These are phyloP conservation scores for Exophiala dermatitidis DNA, from an alignment of 2,329 filamentous ascomycete genomes.

Conservation along the genomic window DNA sequence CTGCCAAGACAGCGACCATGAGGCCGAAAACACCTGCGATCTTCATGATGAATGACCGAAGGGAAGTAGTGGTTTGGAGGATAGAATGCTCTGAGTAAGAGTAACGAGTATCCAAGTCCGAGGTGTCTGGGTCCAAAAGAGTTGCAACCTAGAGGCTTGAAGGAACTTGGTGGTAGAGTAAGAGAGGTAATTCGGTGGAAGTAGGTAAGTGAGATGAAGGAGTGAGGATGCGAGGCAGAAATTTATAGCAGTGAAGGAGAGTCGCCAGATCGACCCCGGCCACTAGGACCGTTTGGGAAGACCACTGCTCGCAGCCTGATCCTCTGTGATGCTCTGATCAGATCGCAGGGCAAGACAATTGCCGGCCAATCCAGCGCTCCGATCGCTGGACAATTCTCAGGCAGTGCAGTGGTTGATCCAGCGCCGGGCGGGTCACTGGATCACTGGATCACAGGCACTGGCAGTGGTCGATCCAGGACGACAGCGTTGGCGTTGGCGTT, in stretches of 20 bases:
- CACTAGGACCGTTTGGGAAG: not conserved
- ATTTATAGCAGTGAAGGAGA: slow-evolving; percentile 14
- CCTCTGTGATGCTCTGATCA: not conserved
- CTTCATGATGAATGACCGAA: slow-evolving; percentile 25
- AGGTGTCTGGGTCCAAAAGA: slow-evolving; percentile 23
- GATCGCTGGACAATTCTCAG: not conserved
- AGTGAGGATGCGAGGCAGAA: slow-evolving; percentile 7
- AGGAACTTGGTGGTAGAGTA: slow-evolving; percentile 12
- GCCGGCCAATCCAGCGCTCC: not conserved
- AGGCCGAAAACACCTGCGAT: slow-evolving; percentile 10
- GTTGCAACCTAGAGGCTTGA: slow-evolving; percentile 11
- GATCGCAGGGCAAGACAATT: not conserved
- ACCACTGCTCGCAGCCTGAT: not conserved
- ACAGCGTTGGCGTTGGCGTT: too few species aligned
- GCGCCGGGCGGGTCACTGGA: not conserved
- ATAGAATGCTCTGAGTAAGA: slow-evolving; percentile 22
- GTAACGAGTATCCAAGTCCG: slow-evolving; percentile 24
- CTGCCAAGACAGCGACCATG: slow-evolving; percentile 6
- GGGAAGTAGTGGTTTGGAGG: slow-evolving; percentile 3
- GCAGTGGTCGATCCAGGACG: not conserved
- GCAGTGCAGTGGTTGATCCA: not conserved
- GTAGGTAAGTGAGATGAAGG: slow-evolving; percentile 12
- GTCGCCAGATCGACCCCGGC: slow-evolving; percentile 3
- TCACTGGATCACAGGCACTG: not conserved
- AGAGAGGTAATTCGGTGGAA: slow-evolving; percentile 2